Evolutionary conservation across 192 early-diverging fungal genomes (phyloP).

Genomic region (Gigaspora rosea): DNA sequence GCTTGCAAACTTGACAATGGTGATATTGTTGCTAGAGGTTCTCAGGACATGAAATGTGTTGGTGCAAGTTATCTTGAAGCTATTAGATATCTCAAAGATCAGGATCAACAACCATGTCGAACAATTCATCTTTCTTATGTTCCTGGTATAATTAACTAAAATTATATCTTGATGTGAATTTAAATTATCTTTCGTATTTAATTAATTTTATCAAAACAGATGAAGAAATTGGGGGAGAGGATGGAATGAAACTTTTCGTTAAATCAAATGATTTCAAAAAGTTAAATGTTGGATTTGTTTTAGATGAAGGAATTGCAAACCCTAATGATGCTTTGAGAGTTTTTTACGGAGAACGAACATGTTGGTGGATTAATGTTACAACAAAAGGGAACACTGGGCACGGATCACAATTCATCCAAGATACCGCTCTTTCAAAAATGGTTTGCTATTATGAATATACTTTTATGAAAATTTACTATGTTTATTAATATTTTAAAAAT

Average conservation of each 20-base stretch:
- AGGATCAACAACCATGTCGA: constrained; percentile 58
- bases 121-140: constrained; percentile 81
- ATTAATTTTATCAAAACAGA: constrained; percentile 41
- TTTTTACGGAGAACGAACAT: constrained; percentile 83
- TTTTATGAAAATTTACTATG: background rate
- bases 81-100: constrained; percentile 60
- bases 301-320: constrained; percentile 85
- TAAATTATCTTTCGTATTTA: background rate
- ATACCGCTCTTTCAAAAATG: constrained; percentile 69
- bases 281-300: constrained; percentile 79
- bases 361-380: constrained; percentile 80
- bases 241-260: constrained; percentile 75
- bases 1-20: constrained; percentile 65
- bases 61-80: constrained; percentile 82
- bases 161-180: background rate
- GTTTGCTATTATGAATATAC: constrained; percentile 35
- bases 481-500: background rate
- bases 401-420: constrained; percentile 80
- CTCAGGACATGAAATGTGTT: constrained; percentile 94
- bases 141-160: constrained; percentile 50
- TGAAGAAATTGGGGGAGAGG: constrained; percentile 83
- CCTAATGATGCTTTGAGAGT: constrained; percentile 67
- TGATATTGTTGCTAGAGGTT: constrained; percentile 78
- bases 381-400: constrained; percentile 79
- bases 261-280: constrained; percentile 64